Conservation (phyloP, 2,329 filamentous ascomycete species). For the Aureobasidium lini region DNA sequence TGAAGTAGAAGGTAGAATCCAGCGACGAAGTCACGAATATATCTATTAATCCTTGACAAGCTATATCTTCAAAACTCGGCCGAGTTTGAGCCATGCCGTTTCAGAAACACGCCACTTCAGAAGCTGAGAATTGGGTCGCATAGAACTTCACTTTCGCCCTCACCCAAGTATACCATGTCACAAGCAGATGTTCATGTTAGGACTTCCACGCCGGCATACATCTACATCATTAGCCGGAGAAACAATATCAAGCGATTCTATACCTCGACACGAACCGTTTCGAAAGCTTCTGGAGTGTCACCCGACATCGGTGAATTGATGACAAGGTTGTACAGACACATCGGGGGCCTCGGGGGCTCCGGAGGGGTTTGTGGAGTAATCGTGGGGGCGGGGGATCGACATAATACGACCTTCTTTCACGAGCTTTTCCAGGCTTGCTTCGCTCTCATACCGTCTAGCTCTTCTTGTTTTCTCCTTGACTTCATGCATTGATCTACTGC, state of each 20-base stretch:
- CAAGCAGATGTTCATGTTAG: too few species aligned
- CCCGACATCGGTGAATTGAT: neutral
- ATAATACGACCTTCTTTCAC: neutral
- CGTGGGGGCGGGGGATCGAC: neutral
- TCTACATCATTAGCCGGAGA: too few species aligned
- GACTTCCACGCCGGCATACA: too few species aligned
- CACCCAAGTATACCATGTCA: too few species aligned
- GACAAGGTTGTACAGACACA: neutral
- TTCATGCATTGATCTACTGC: neutral
- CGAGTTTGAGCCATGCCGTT: neutral
- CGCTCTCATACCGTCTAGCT: neutral
- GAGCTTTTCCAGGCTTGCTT: neutral
- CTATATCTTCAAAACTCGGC: neutral
- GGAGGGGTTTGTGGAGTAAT: neutral
- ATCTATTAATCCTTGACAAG: neutral
- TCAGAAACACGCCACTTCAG: too few species aligned
- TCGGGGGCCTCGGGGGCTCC: neutral
- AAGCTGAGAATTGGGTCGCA: too few species aligned
- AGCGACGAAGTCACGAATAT: neutral
- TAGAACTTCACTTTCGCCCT: too few species aligned
- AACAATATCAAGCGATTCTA: too few species aligned
- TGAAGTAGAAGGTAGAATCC: conserved; percentile 19
- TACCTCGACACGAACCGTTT: neutral
- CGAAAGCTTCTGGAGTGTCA: neutral
- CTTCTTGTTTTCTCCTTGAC: neutral